These are phyloP conservation scores for Raddia guianensis DNA, from an alignment of 176 grass and related monocot genomes.

Conservation along the genomic window DNA sequence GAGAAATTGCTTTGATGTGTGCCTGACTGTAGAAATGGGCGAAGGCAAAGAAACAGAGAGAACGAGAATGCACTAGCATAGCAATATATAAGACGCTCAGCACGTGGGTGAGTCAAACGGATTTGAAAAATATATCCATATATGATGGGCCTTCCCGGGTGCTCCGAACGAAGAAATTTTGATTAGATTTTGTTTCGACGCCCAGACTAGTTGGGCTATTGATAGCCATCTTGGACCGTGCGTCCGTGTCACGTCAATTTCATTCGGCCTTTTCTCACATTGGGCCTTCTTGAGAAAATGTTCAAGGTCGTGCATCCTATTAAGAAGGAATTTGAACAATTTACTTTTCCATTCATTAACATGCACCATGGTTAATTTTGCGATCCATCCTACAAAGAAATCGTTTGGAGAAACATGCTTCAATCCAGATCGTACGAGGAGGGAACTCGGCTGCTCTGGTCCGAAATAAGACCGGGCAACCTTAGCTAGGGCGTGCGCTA, in stretches of 20 bases:
- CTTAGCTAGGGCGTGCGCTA: background rate
- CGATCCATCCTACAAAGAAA: constrained; percentile 32
- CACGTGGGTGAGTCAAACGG: too few relatives aligned
- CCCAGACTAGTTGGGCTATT: background rate
- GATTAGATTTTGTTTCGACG: too few relatives aligned
- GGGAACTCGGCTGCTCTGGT: constrained; percentile 41
- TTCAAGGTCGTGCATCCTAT: background rate
- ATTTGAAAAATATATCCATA: too few relatives aligned
- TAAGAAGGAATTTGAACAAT: background rate
- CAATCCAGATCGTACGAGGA: constrained; percentile 61
- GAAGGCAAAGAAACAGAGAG: too few relatives aligned
- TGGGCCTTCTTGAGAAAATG: background rate
- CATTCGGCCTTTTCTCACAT: background rate
- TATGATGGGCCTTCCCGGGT: too few relatives aligned
- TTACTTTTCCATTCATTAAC: background rate
- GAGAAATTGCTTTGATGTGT: too few relatives aligned
- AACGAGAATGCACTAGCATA: too few relatives aligned
- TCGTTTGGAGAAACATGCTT: constrained; percentile 31
- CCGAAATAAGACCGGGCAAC: constrained; percentile 38
- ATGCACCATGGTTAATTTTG: constrained; percentile 35
- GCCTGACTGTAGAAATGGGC: too few relatives aligned
- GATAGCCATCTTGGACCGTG: background rate
- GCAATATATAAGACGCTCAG: too few relatives aligned
- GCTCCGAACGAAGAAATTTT: too few relatives aligned
- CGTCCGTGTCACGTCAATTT: background rate